Evolutionary conservation across 1,284 basidiomycete species (phyloP).

Genomic region (Boletus semigastroideus): DNA sequence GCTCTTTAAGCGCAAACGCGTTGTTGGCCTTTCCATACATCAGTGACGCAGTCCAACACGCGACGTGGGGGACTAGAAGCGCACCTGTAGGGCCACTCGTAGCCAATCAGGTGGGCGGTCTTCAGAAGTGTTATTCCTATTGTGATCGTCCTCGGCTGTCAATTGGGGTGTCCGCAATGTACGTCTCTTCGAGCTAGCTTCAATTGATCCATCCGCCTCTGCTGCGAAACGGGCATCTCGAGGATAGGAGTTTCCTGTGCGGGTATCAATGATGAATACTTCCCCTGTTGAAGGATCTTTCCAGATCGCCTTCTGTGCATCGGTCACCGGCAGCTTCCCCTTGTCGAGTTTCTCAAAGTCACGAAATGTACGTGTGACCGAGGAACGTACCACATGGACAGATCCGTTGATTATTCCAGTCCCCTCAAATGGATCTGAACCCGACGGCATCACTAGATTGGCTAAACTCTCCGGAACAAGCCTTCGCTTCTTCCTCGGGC

Average conservation of each 20-base stretch:
- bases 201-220: conserved; percentile 11
- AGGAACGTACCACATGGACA: conserved; percentile 22
- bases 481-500: conserved; percentile 44
- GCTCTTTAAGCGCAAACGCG: conserved; percentile 46
- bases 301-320: conserved; percentile 47
- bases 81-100: conserved; percentile 46
- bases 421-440: conserved; percentile 10
- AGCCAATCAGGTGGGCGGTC: conserved; percentile 52
- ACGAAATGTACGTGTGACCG: conserved; percentile 1
- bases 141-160: conserved; percentile 5
- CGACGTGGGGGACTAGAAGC: conserved; percentile 15
- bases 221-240: conserved; percentile 27
- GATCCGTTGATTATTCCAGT: conserved; percentile 8
- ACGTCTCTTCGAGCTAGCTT: conserved; percentile 13
- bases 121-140: not conserved
- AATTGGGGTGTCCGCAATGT: conserved; percentile 12
- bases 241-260: conserved; percentile 58
- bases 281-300: conserved; percentile 65
- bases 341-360: conserved; percentile 14
- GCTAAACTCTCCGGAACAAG: conserved; percentile 13
- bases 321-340: conserved; percentile 15
- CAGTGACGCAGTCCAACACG: conserved; percentile 3
- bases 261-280: conserved; percentile 65
- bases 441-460: conserved; percentile 15
- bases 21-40: conserved; percentile 46